A percentile compares a stretch with the other conserved stretches of the same genome.
Evolutionary conservation across 257 asterid species (phyloP).

Genomic region (Marsdenia floribunda): DNA sequence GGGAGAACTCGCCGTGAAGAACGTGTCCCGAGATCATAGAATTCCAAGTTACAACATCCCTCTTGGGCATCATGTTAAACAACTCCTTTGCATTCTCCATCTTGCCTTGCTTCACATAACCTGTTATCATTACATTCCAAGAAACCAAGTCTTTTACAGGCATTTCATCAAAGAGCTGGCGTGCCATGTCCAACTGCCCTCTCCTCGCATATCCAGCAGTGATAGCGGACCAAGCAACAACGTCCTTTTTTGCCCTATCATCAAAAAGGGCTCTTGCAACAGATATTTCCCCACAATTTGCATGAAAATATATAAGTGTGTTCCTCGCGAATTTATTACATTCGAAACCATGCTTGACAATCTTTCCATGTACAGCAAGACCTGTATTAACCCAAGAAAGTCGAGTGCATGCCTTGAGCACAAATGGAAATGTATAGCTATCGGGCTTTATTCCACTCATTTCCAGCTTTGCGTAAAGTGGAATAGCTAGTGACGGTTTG

Average conservation of each 20-base stretch:
- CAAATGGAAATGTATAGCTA: constrained; percentile 51
- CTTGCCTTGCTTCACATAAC: constrained; percentile 57
- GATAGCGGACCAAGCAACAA: constrained; percentile 81
- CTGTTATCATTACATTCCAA: constrained; percentile 78
- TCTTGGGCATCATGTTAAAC: constrained; percentile 43
- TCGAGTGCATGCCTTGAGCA: constrained; percentile 56
- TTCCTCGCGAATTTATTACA: constrained; percentile 54
- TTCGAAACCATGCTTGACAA: constrained; percentile 59
- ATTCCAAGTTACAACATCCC: constrained; percentile 73
- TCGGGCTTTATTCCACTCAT: constrained; percentile 30
- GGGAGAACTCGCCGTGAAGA: constrained; percentile 32
- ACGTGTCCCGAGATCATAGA: constrained; percentile 64
- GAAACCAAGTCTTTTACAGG: constrained; percentile 67
- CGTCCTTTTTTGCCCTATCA: constrained; percentile 40
- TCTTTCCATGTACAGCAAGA: constrained; percentile 48
- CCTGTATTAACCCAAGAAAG: constrained; percentile 54
- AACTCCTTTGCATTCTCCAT: constrained; percentile 57
- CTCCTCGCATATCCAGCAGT: constrained; percentile 65
- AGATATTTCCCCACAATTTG: constrained; percentile 53
- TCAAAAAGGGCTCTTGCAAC: constrained; percentile 47
- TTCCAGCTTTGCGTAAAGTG: constrained; percentile 44
- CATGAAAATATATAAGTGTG: constrained; percentile 61
- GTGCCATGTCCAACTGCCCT: constrained; percentile 46
- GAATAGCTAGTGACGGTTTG: constrained; percentile 42
- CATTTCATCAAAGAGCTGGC: constrained; percentile 54